Percentiles rank a stretch among this genome's conserved stretches.
Evolutionary conservation across 2,329 filamentous ascomycete species (phyloP).

Genomic region (Colletotrichum cordylinicola): DNA sequence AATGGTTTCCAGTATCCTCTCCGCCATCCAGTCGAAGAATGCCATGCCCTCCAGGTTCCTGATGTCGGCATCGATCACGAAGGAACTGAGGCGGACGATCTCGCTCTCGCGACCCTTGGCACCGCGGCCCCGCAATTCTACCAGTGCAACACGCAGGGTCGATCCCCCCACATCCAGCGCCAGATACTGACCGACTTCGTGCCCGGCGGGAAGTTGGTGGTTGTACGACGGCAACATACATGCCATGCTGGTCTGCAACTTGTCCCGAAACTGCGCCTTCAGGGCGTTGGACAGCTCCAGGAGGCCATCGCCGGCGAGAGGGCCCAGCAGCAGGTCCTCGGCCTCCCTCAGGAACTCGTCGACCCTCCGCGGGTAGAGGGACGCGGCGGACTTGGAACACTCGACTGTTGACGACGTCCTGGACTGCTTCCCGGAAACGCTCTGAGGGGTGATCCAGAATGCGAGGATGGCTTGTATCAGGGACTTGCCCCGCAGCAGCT

Average conservation of each 20-base stretch:
- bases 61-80: slow-evolving; percentile 60
- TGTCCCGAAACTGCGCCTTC: slow-evolving; percentile 60
- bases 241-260: slow-evolving; percentile 55
- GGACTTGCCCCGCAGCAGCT: slow-evolving; percentile 64
- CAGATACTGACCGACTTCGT: slow-evolving; percentile 64
- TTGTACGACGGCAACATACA: slow-evolving; percentile 73
- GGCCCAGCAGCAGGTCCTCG: slow-evolving; percentile 56
- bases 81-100: slow-evolving; percentile 61
- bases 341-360: slow-evolving; percentile 63
- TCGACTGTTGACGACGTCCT: background rate
- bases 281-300: slow-evolving; percentile 52
- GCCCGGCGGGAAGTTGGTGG: slow-evolving; percentile 66
- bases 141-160: slow-evolving; percentile 68
- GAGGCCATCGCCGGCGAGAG: slow-evolving; percentile 51
- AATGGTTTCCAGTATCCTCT: slow-evolving; percentile 63
- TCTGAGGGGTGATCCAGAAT: slow-evolving; percentile 18
- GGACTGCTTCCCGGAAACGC: slow-evolving; percentile 9
- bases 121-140: slow-evolving; percentile 58
- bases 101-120: slow-evolving; percentile 45
- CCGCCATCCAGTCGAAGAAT: slow-evolving; percentile 75
- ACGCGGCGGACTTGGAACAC: slow-evolving; percentile 8
- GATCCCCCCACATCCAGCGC: slow-evolving; percentile 74
- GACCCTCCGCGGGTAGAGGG: slow-evolving; percentile 33
- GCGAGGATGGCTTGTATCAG: slow-evolving; percentile 60
- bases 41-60: slow-evolving; percentile 62